phyloP scores from a whole-genome alignment of 805 yeast genomes.

The Isabelozyma gotoi region DNA sequence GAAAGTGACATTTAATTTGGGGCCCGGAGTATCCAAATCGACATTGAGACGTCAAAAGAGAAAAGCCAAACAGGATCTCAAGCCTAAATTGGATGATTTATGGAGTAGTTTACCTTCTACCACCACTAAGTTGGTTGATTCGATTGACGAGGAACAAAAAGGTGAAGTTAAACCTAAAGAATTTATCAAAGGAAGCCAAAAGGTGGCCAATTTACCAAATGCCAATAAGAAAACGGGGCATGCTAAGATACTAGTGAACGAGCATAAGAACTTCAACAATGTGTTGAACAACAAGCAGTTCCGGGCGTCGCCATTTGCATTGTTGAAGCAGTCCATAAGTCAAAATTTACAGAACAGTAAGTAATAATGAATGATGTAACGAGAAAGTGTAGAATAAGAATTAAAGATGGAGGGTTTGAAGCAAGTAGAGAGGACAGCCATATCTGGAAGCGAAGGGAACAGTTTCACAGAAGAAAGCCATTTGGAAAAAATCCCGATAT shows the following conservation, averaged over 20 bases:
- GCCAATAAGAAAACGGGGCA: conserved; percentile 40
- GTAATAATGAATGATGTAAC: background rate
- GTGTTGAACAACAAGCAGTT: conserved; percentile 57
- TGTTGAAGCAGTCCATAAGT: conserved; percentile 57
- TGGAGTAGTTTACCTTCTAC: conserved; percentile 49
- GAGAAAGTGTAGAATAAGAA: background rate
- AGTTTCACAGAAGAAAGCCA: too few species aligned
- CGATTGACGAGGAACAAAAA: conserved; percentile 1
- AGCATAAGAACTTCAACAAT: conserved; percentile 56
- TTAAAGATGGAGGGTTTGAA: background rate
- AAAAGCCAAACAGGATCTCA: conserved; percentile 58
- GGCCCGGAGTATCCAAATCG: conserved; percentile 61
- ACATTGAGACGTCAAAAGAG: conserved; percentile 63
- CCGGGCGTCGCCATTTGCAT: conserved; percentile 60
- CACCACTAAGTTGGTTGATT: conserved; percentile 13
- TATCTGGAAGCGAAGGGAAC: too few species aligned
- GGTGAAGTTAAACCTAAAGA: conserved; percentile 4
- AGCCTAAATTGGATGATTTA: conserved; percentile 67
- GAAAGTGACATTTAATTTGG: conserved; percentile 30
- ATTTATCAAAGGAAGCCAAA: conserved; percentile 21
- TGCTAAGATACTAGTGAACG: conserved; percentile 54
- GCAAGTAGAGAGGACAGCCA: background rate
- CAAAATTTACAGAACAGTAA: conserved; percentile 17
- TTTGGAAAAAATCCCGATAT: too few species aligned
- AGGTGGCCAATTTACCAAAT: conserved; percentile 48